phyloP scores from a whole-genome alignment of 228 moss, liverwort and hornwort genomes.

The Sphagnum fallax region DNA sequence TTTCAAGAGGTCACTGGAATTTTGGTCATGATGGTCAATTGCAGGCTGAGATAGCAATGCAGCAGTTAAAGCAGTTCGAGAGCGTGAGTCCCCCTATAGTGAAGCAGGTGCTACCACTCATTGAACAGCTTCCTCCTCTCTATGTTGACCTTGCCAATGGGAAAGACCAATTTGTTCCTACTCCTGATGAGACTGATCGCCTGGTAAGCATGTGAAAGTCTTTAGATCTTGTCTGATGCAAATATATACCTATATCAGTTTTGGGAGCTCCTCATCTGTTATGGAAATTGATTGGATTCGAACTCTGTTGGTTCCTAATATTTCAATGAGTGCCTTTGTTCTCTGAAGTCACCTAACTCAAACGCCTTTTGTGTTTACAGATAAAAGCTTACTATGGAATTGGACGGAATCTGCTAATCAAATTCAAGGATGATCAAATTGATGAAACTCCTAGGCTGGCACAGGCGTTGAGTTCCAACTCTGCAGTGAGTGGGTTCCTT shows the following conservation, averaged over 20 bases:
- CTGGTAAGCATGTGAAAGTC: slow-evolving; percentile 27
- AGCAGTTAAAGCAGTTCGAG: slow-evolving; percentile 70
- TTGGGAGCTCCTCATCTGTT: too few relatives aligned
- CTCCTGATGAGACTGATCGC: slow-evolving; percentile 69
- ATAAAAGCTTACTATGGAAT: slow-evolving; percentile 79
- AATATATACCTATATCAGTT: too few relatives aligned
- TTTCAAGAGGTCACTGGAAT: neutral
- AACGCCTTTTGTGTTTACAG: slow-evolving; percentile 19
- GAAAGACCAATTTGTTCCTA: slow-evolving; percentile 68
- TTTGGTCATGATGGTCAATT: slow-evolving; percentile 2
- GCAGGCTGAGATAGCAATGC: slow-evolving; percentile 84
- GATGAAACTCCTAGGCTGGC: slow-evolving; percentile 83
- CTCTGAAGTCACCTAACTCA: too few relatives aligned
- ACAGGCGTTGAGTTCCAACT: slow-evolving; percentile 47
- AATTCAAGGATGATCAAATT: slow-evolving; percentile 71
- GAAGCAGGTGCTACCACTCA: slow-evolving; percentile 75
- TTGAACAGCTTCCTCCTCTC: slow-evolving; percentile 77
- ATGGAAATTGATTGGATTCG: too few relatives aligned
- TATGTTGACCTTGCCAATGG: slow-evolving; percentile 71
- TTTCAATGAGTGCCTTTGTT: too few relatives aligned
- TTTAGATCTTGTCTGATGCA: too few relatives aligned
- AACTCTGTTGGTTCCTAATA: too few relatives aligned
- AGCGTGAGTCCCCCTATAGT: slow-evolving; percentile 67
- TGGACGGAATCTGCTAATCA: slow-evolving; percentile 65
- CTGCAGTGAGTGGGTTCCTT: slow-evolving; percentile 65